These are phyloP conservation scores for Castanopsis chinensis DNA, from an alignment of 306 rosid species.

Conservation along the genomic window DNA sequence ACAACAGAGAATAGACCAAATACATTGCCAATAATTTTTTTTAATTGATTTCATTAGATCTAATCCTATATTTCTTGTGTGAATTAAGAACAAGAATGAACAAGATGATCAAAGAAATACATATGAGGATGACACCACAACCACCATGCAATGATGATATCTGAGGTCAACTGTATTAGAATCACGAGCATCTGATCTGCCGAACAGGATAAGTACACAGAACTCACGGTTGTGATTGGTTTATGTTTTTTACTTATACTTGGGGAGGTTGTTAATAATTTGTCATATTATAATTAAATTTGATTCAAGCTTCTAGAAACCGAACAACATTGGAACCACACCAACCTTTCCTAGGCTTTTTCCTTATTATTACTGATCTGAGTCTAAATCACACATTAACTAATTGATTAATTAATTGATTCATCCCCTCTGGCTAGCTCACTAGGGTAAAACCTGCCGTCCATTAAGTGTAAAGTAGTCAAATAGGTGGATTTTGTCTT, in stretches of 20 bases:
- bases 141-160: conserved; percentile 5
- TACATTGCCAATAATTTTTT: conserved; percentile 21
- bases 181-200: not conserved
- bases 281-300: not conserved
- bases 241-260: not conserved
- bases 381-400: not conserved
- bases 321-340: conserved; percentile 9
- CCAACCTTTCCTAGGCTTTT: conserved; percentile 12
- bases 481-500: too few relatives aligned
- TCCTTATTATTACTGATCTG: not conserved
- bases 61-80: not conserved
- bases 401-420: too few relatives aligned
- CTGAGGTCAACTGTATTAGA: not conserved
- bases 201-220: not conserved
- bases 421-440: conserved; percentile 3
- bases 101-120: not conserved
- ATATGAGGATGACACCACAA: conserved; percentile 18
- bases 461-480: not conserved
- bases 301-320: conserved; percentile 42
- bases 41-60: not conserved
- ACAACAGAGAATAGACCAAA: not conserved
- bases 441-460: not conserved
- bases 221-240: conserved; percentile 11
- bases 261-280: not conserved
- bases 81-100: conserved; percentile 5